Evolutionary conservation across 1,139 yeast genomes (phyloP), one percentile per base, ranked within the genome.

Genomic region (Taphrina pruni): DNA sequence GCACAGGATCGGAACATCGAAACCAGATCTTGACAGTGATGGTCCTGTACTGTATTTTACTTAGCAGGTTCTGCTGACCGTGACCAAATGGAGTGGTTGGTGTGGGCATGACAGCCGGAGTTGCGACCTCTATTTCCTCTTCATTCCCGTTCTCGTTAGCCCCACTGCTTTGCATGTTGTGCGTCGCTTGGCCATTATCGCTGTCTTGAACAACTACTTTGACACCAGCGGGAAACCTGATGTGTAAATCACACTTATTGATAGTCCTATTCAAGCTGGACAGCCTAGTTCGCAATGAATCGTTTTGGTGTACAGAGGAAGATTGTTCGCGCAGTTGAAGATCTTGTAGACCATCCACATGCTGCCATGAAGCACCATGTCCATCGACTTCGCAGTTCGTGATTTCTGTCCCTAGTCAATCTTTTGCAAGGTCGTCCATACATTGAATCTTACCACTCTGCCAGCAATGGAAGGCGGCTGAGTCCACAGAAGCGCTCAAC

Each of bases 381-480:
- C 85, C 83, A 73, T 93, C 91, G 60, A 94, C 85, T 57, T 81
- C 81, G 9, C 91, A 88, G 48, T 85, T 85, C 43, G 83, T 83
- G 54, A 93, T 85, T 60, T 80, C 74, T 70, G 38, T n/a, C 21
- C n/a, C 36, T 12, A 26, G 48, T 45, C 12, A 45, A 17, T n/a
- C 20, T 2, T n/a, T 6, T n/a, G 20, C 12, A 7, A 12, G 2
- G 6, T 45, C 17, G 20, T 7, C n/a, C 20, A 45, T 8, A 12
- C 20, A 17, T 35, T 17, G 48, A 14, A 17, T 51, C 72, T 32
- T 67, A 71, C 72, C 81, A 79, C 91, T 84, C 71, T 90, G 93
- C 70, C 97, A 86, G 72, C 96, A 90, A 77, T 94, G 98, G 68
- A 94, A 80, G 69, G 85, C 85, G 43, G 94, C 81, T 14, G 81